Conservation (phyloP, 2,329 filamentous ascomycete genomes). For the Madurella fahalii region DNA sequence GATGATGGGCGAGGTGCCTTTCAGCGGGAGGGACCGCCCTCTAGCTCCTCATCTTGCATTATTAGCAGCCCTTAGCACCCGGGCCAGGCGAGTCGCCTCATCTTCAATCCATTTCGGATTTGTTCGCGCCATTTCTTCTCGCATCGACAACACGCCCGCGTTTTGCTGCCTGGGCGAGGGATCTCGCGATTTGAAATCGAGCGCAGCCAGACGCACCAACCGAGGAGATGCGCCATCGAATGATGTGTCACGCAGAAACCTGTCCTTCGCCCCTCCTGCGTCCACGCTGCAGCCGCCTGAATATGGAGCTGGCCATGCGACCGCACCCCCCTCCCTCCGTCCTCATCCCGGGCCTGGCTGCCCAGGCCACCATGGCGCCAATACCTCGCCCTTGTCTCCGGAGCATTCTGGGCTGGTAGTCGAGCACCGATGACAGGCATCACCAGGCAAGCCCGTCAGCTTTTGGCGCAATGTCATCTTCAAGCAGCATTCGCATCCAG, state of each 20-base stretch:
- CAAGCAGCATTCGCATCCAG: too few relatives aligned
- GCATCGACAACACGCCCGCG: not conserved
- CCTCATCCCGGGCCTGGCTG: not conserved
- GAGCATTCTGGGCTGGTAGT: too few relatives aligned
- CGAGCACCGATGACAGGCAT: not conserved
- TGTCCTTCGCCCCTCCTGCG: too few relatives aligned
- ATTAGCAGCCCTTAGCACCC: not conserved
- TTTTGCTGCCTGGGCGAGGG: not conserved
- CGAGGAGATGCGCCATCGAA: constrained; percentile 4
- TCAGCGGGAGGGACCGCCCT: not conserved
- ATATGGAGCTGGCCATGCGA: too few relatives aligned
- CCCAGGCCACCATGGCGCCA: too few relatives aligned
- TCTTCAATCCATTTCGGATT: not conserved
- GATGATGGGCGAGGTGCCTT: constrained; percentile 13
- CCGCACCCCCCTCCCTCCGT: not conserved
- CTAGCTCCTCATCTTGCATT: not conserved
- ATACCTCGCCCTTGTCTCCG: too few relatives aligned
- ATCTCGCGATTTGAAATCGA: too few relatives aligned
- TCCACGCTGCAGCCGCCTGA: too few relatives aligned
- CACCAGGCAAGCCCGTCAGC: constrained; percentile 4
- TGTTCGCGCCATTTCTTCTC: not conserved
- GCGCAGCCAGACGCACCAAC: too few relatives aligned
- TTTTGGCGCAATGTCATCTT: too few relatives aligned
- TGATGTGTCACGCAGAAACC: constrained; percentile 10
- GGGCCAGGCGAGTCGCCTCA: not conserved